Conservation (phyloP, 202 grass and related monocot species). For the Brachypodium distachyon region DNA sequence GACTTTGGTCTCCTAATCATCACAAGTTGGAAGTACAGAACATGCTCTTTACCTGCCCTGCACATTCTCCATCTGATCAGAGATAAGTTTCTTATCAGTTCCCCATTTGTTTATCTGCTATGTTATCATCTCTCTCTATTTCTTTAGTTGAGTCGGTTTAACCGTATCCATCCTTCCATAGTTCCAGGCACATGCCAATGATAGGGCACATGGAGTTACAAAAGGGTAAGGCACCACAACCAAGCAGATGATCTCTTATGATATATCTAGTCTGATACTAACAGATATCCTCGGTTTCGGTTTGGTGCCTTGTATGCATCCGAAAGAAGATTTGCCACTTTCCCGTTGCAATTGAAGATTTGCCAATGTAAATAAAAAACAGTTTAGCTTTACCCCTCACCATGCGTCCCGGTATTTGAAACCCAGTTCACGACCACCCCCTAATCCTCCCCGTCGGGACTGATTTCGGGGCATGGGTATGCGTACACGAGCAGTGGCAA, state of each 20-base stretch:
- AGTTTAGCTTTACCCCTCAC: too few species aligned
- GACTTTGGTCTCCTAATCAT: slow-evolving; percentile 13
- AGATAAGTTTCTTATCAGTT: slow-evolving; percentile 11
- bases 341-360: too few species aligned
- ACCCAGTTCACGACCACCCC: too few species aligned
- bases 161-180: slow-evolving; percentile 17
- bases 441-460: too few species aligned
- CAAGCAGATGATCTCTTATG: slow-evolving; percentile 6
- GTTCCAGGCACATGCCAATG: slow-evolving; percentile 29
- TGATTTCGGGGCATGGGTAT: too few species aligned
- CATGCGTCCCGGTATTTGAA: too few species aligned
- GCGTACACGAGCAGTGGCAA: too few species aligned
- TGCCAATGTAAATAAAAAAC: too few species aligned
- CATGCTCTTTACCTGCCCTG: background rate
- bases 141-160: slow-evolving; percentile 7
- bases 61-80: slow-evolving; percentile 5
- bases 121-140: background rate
- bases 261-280: slow-evolving; percentile 23
- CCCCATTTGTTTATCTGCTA: background rate
- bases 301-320: background rate
- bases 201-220: slow-evolving; percentile 49
- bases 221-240: background rate
- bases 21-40: background rate
- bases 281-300: slow-evolving; percentile 31
- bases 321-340: too few species aligned